phyloP scores from a whole-genome alignment of 768 basidiomycete species.

The Mycena alexandri region DNA sequence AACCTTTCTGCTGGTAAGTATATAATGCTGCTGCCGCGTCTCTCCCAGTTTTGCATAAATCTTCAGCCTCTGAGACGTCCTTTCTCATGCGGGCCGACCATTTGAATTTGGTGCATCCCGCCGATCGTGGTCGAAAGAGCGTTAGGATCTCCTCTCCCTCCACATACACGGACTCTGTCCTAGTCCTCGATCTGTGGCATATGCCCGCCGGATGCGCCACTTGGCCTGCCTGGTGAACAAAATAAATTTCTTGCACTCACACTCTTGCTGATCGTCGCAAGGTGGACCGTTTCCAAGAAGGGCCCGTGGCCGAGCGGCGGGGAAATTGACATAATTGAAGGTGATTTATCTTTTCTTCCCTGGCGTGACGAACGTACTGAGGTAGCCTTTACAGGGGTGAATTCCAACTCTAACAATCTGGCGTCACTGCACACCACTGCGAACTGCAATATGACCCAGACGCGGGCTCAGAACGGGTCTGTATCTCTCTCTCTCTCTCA shows the following conservation, averaged over 20 bases:
- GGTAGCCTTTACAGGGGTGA: slow-evolving; percentile 54
- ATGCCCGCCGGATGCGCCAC: slow-evolving; percentile 73
- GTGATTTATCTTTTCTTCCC: slow-evolving; percentile 42
- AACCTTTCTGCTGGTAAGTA: slow-evolving; percentile 63
- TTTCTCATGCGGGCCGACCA: slow-evolving; percentile 73
- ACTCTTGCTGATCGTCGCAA: background rate
- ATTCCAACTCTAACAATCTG: slow-evolving; percentile 58
- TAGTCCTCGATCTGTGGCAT: slow-evolving; percentile 66
- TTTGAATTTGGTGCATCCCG: slow-evolving; percentile 49
- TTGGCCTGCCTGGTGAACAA: slow-evolving; percentile 69
- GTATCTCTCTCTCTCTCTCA: slow-evolving; percentile 23
- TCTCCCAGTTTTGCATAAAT: background rate
- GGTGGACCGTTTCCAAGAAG: slow-evolving; percentile 60
- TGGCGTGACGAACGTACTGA: background rate
- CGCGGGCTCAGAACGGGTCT: slow-evolving; percentile 63
- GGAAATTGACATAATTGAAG: slow-evolving; percentile 74
- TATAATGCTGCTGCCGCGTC: background rate
- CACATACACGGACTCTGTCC: slow-evolving; percentile 60
- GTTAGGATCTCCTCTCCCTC: slow-evolving; percentile 63
- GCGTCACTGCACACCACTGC: slow-evolving; percentile 68
- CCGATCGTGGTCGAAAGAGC: slow-evolving; percentile 66
- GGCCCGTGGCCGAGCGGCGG: slow-evolving; percentile 74
- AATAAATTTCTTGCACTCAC: background rate
- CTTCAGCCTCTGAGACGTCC: slow-evolving; percentile 51
- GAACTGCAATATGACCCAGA: slow-evolving; percentile 58